Conservation (phyloP, 2,329 filamentous ascomycete genomes). For the Colletotrichum sansevieriae region DNA sequence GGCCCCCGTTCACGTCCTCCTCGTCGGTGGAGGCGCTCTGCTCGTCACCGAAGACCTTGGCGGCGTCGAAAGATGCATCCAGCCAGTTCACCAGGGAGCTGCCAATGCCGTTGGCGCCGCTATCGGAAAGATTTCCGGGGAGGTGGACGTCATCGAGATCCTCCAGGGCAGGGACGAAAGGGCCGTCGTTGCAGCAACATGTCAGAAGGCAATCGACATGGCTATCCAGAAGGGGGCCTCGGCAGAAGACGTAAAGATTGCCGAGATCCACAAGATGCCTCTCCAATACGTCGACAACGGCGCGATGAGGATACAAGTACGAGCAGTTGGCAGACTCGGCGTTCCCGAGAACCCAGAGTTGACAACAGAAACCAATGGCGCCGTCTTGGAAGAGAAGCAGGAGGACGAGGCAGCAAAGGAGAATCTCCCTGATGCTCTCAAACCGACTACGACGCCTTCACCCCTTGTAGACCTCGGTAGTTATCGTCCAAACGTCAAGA, state of each 20-base stretch:
- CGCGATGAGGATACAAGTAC: constrained; percentile 51
- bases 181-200: constrained; percentile 55
- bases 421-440: constrained; percentile 47
- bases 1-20: constrained; percentile 63
- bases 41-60: constrained; percentile 61
- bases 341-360: constrained; percentile 46
- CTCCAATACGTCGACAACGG: constrained; percentile 53
- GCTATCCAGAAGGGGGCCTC: constrained; percentile 26
- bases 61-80: constrained; percentile 63
- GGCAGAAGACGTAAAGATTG: constrained; percentile 55
- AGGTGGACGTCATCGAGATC: constrained; percentile 65
- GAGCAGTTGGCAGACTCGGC: constrained; percentile 51
- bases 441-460: constrained; percentile 50
- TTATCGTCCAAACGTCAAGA: constrained; percentile 33
- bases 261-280: constrained; percentile 59
- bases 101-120: constrained; percentile 73
- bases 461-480: constrained; percentile 48
- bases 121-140: constrained; percentile 66
- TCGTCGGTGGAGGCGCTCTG: constrained; percentile 70
- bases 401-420: constrained; percentile 44
- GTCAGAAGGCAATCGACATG: constrained; percentile 46
- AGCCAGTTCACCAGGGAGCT: constrained; percentile 65
- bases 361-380: constrained; percentile 31
- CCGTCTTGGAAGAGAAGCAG: constrained; percentile 43
- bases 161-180: constrained; percentile 54